Evolutionary conservation across 2,329 filamentous ascomycete species (phyloP), one percentile per base, ranked within the genome.

Genomic region (Aspergillus sp.): DNA sequence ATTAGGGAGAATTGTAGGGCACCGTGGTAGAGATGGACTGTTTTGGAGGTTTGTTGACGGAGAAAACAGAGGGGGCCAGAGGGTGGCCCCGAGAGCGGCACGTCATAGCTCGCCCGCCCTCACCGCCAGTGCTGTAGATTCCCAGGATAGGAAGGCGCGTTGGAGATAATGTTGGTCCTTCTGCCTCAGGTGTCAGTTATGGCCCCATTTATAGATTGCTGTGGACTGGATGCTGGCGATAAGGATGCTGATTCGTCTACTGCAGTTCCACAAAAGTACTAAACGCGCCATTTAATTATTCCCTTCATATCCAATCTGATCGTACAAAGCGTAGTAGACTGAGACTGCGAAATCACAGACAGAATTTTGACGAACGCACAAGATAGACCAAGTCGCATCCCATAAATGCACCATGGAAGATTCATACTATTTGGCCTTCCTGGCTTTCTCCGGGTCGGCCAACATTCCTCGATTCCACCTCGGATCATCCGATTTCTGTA

Each of bases 391-490:
- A 36, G 2, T 13, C 30, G 30, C 11, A 36, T 13, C 30, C 11
- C 30, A 13, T 13, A 13, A 36, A 36, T 36, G 3, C 30, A 36
- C 30, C 30, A 36, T 5, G 2, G 11, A 36, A 36, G 10, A 36
- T 42, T 17, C n/a, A 42, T 47, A 10, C 5, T 44, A 60, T 32
- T 66, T 60, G 39, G 54, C 32, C 42, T 51, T 58, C 36, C 62
- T 54, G 11, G 63, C 60, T 3, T 30, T 54, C 59, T 67, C 65
- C 10, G 62, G 61, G 32, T 68, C 44, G 5, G 65, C 65, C 44
- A 66, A 53, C 36, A 66, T 65, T 19, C 61, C 58, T 8, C 41
- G 38, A 54, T 68, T 66, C 66, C 66, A 67, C 38, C 65, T 52
- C n/a, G 66, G 64, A 55, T 68, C 66, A 8, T 59, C 39, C 36